Conservation (phyloP, 257 asterid species). For the Cinchona pubescens region DNA sequence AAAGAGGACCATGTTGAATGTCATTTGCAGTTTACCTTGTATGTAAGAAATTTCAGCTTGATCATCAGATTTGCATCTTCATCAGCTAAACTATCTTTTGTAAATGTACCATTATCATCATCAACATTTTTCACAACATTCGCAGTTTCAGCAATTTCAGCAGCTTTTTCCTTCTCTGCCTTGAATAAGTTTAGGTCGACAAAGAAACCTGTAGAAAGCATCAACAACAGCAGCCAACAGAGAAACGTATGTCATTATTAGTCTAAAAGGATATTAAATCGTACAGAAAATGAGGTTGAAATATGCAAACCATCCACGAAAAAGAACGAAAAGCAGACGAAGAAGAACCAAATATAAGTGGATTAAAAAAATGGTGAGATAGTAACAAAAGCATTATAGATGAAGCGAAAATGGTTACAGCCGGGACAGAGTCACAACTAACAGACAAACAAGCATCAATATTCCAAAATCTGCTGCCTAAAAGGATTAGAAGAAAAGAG, state of each 20-base stretch:
- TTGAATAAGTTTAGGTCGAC: slow-evolving; percentile 83
- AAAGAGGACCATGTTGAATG: not conserved
- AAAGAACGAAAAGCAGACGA: slow-evolving; percentile 4
- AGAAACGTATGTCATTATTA: not conserved
- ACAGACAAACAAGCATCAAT: not conserved
- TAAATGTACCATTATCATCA: slow-evolving; percentile 33
- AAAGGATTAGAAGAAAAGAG: not conserved
- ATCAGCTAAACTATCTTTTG: slow-evolving; percentile 66
- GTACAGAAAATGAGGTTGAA: slow-evolving; percentile 8
- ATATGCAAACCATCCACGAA: not conserved
- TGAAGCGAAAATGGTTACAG: not conserved
- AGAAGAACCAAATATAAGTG: not conserved
- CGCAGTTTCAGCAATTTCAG: slow-evolving; percentile 36
- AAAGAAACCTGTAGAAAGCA: slow-evolving; percentile 69
- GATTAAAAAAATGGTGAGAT: not conserved
- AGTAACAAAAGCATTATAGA: not conserved
- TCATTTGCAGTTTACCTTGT: slow-evolving; percentile 52
- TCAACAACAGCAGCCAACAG: slow-evolving; percentile 25
- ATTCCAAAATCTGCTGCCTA: not conserved
- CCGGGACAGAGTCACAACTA: not conserved
- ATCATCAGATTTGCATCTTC: slow-evolving; percentile 99
- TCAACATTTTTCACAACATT: slow-evolving; percentile 32
- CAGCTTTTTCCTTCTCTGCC: slow-evolving; percentile 49
- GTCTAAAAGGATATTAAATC: not conserved
- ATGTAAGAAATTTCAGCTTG: slow-evolving; percentile 91